Percentiles rank a stretch among this genome's conserved stretches.
These are phyloP conservation scores for Atkinsonella hypoxylon DNA, from an alignment of 2,329 filamentous ascomycete genomes.

Conservation along the genomic window DNA sequence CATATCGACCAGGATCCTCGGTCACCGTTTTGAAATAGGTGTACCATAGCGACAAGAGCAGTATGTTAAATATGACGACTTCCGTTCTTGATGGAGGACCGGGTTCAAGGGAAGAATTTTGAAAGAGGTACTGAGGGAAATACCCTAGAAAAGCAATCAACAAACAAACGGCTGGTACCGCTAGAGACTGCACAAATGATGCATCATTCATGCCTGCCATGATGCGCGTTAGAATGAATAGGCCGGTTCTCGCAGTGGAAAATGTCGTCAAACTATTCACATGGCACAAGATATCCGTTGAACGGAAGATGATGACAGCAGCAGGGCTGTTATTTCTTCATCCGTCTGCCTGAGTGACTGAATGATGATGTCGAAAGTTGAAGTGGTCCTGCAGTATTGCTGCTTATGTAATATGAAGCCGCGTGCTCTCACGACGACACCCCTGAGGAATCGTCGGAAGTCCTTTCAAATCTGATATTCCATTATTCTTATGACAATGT, in stretches of 20 bases:
- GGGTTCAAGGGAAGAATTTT: slow-evolving; percentile 41
- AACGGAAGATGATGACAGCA: no score
- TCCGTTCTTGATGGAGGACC: slow-evolving; percentile 47
- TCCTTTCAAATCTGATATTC: no score
- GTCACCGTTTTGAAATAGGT: slow-evolving; percentile 54
- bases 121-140: slow-evolving; percentile 60
- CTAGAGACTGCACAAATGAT: slow-evolving; percentile 39
- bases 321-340: no score
- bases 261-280: not conserved
- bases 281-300: not conserved
- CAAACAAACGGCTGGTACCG: slow-evolving; percentile 54
- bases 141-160: slow-evolving; percentile 61
- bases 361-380: not conserved
- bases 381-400: not conserved
- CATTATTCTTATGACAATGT: not conserved
- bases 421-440: not conserved
- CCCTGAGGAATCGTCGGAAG: not conserved
- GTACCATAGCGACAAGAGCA: slow-evolving; percentile 53
- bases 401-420: not conserved
- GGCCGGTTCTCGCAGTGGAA: not conserved
- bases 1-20: slow-evolving; percentile 44
- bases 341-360: no score
- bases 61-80: slow-evolving; percentile 50
- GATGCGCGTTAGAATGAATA: not conserved
- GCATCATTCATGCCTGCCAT: slow-evolving; percentile 32